Evolutionary conservation across 331 rosid species (phyloP), one percentile per base, ranked within the genome.

Genomic region (Acacia concinna): DNA sequence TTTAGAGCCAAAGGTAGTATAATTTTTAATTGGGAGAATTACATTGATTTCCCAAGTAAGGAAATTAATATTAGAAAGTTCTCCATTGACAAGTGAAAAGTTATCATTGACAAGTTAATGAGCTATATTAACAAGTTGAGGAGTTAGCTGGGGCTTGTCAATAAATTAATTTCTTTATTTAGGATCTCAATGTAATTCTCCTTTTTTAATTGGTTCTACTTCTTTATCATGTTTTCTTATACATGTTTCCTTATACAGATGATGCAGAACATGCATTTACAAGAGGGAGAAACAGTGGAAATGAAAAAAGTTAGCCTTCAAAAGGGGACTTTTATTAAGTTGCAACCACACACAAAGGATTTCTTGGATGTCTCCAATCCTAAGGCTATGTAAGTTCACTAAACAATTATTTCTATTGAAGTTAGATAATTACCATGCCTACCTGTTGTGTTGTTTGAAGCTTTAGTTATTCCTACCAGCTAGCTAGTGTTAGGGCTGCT

Each of bases 301-400:
- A 79, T 90, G 74, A 90, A 90, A 79, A 90, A 86, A 75, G 88
- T 75, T 46, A 80, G 91, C 31, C 91, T 90, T 81, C 92, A 88
- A 2, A 90, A 90, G 79, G 94, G 92, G 81, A 90, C 85, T 31
- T 90, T 88, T 80, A 90, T 88, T 44, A 90, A 90, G 76, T 69
- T 90, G 71, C 94, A 90, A 74, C 94, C 94, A 2, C 92, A 90
- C 71, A 90, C 92, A 34, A 88, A 76, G 75, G 94, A 88, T 75
- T 90, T 90, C 74, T 59, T 90, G 87, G 94, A 90, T 81, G 86
- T 90, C 68, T 88, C 94, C 34, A 90, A 90, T 68, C 94, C 92
- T 34, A 90, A 90, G 85, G 94, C 94, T 63, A 88, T 90, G 94
- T 90, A 78, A 85, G 94, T 82, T 25, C 23, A 64, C 40, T 54